phyloP scores from a whole-genome alignment of 1,284 basidiomycete genomes.

The Kwoniella shivajii region DNA sequence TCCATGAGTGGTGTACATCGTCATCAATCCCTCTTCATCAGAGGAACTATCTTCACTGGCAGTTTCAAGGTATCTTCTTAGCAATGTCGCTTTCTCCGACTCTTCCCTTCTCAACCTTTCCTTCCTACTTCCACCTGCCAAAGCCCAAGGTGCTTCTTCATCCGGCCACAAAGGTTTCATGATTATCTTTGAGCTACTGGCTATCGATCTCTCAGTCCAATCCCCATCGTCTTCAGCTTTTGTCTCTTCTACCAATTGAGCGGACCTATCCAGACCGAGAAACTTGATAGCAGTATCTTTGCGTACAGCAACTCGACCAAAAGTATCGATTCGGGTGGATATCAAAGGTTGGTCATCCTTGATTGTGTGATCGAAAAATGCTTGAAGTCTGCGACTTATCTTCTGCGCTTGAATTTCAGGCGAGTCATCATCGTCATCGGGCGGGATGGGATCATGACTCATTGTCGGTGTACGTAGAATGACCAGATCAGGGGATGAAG shows the following conservation, averaged over 20 bases:
- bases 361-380: constrained; percentile 29
- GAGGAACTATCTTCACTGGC: constrained; percentile 41
- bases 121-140: constrained; percentile 31
- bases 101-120: constrained; percentile 36
- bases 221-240: constrained; percentile 35
- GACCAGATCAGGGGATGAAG: constrained; percentile 24
- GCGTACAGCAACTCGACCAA: constrained; percentile 46
- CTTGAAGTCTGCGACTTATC: constrained; percentile 29
- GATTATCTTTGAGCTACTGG: constrained; percentile 21
- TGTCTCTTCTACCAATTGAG: constrained; percentile 37
- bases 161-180: constrained; percentile 46
- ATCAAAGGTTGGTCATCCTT: constrained; percentile 38
- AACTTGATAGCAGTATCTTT: constrained; percentile 46
- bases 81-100: constrained; percentile 30
- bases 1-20: constrained; percentile 14
- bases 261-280: constrained; percentile 33
- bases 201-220: constrained; percentile 28
- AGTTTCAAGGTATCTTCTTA: constrained; percentile 46
- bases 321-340: constrained; percentile 43
- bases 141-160: constrained; percentile 41
- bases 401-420: constrained; percentile 36
- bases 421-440: constrained; percentile 29
- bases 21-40: constrained; percentile 29
- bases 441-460: constrained; percentile 1
- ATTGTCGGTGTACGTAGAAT: constrained; percentile 26